phyloP scores from a whole-genome alignment of 139 green algal species.

The Tetradesmus obliquus region DNA sequence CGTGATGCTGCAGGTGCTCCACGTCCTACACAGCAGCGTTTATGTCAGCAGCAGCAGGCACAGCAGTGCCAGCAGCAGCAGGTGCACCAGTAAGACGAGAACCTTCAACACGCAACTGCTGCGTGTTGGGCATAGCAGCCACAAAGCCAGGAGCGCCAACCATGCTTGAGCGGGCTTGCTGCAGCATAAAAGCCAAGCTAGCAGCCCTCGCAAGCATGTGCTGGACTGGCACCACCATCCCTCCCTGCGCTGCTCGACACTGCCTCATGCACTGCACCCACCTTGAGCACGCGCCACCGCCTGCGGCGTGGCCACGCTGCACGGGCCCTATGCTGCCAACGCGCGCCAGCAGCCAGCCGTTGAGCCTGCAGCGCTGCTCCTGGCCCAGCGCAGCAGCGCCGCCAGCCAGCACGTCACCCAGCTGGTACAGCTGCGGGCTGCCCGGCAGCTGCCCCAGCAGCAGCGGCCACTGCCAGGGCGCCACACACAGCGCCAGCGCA shows the following conservation, averaged over 20 bases:
- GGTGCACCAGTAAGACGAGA: no score
- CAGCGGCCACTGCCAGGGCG: not conserved
- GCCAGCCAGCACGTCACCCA: not conserved
- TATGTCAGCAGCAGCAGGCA: not conserved
- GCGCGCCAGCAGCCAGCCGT: slow-evolving; percentile 6
- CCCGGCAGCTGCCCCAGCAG: not conserved
- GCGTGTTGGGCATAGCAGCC: no score
- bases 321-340: not conserved
- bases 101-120: no score
- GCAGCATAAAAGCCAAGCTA: no score
- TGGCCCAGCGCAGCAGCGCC: not conserved
- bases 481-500: not conserved
- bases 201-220: not conserved
- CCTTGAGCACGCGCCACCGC: not conserved
- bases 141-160: no score
- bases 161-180: no score
- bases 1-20: slow-evolving; percentile 6
- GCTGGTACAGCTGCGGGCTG: not conserved
- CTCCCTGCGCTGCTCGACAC: not conserved
- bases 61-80: not conserved
- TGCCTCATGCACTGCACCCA: not conserved
- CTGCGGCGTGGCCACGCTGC: not conserved
- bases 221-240: not conserved
- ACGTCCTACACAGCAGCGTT: not conserved
- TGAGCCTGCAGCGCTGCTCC: slow-evolving; percentile 4